Conservation (phyloP, 495 filamentous ascomycete species). For the Podospora anserina region DNA sequence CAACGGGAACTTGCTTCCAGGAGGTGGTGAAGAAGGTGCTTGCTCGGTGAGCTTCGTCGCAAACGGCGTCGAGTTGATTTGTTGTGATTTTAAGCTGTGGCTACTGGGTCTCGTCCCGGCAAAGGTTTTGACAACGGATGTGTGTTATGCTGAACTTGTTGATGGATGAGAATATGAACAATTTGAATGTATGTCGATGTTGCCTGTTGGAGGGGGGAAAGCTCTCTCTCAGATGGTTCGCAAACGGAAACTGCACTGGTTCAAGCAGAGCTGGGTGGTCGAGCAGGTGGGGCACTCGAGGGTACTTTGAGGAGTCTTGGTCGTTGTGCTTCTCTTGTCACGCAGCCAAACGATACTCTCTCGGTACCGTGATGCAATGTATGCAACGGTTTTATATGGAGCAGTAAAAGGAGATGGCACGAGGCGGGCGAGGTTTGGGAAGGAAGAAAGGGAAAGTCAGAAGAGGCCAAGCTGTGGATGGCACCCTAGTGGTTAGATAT, state of each 20-base stretch:
- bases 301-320: not conserved
- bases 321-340: not conserved
- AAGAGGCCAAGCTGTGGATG: conserved; percentile 6
- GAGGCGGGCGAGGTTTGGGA: not conserved
- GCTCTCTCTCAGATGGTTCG: not conserved
- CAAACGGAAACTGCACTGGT: not conserved
- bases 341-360: not conserved
- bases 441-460: not conserved
- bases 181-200: not conserved
- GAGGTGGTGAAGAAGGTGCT: not conserved
- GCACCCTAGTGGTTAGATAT: conserved; percentile 12
- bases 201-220: not conserved
- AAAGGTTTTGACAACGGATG: no score
- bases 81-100: no score
- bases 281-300: not conserved
- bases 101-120: no score
- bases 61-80: not conserved
- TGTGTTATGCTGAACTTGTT: not conserved
- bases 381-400: not conserved
- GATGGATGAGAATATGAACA: not conserved
- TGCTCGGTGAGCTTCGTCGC: not conserved
- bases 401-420: not conserved
- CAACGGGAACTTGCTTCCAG: not conserved
- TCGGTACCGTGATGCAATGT: not conserved
- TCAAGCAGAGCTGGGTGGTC: not conserved